A percentile compares a stretch with the other conserved stretches of the same genome.
Evolutionary conservation across 225 moss, liverwort and hornwort species (phyloP).

Genomic region (Pseudisothecium myosuroides): DNA sequence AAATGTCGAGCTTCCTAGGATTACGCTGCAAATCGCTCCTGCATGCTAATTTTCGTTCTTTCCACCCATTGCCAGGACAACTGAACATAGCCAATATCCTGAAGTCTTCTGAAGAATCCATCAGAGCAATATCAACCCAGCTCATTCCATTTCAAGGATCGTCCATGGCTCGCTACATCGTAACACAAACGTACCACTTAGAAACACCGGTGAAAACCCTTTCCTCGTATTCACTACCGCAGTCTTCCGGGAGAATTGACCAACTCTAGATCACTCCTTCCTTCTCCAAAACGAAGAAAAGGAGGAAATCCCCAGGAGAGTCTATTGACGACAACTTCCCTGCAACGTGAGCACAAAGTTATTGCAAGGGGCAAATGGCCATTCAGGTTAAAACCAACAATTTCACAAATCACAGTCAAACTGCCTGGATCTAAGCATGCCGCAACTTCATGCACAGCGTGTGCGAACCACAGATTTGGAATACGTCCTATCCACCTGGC

Average conservation of each 20-base stretch:
- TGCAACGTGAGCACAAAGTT: no score
- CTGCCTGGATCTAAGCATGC: not conserved
- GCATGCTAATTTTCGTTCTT: not conserved
- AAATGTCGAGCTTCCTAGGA: no score
- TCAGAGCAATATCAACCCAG: not conserved
- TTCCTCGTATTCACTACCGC: not conserved
- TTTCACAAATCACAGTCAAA: not conserved
- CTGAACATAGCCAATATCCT: not conserved
- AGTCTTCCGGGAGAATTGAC: not conserved
- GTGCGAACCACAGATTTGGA: not conserved
- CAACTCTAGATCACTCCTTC: not conserved
- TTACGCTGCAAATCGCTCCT: no score
- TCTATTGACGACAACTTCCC: no score
- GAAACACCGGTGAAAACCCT: not conserved
- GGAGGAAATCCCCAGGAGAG: not conserved
- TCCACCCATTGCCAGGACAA: not conserved
- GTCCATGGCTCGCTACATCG: not conserved
- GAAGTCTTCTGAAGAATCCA: not conserved
- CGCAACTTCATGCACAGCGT: not conserved
- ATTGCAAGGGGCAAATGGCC: no score
- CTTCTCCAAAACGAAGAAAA: not conserved
- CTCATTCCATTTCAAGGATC: not conserved
- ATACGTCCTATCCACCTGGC: no score
- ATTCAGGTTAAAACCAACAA: not conserved
- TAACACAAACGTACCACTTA: no score